Conservation (phyloP, 371 early-diverging fungal genomes). For the Syncephalastrum contaminatum region DNA sequence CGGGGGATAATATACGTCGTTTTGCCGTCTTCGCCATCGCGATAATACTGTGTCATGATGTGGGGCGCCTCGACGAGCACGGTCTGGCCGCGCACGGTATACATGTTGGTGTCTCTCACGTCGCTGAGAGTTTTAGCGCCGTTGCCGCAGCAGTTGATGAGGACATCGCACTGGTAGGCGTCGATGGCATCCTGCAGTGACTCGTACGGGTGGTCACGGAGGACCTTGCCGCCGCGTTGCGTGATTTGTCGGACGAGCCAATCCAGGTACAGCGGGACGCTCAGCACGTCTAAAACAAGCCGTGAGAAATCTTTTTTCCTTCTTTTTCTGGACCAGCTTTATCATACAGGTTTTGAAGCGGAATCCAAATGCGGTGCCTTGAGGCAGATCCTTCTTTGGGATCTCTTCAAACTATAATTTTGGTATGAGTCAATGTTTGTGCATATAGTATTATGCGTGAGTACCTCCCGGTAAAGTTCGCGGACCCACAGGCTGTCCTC, state of each 20-base stretch:
- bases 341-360: slow-evolving; percentile 32
- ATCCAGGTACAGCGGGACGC: slow-evolving; percentile 56
- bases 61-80: slow-evolving; percentile 69
- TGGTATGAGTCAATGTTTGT: not conserved
- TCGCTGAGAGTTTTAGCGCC: slow-evolving; percentile 64
- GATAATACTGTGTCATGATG: slow-evolving; percentile 45
- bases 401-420: slow-evolving; percentile 21
- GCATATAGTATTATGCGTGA: not conserved
- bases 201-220: slow-evolving; percentile 34
- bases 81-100: slow-evolving; percentile 77
- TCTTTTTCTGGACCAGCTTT: not conserved
- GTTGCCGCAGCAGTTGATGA: slow-evolving; percentile 80
- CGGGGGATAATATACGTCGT: slow-evolving; percentile 83
- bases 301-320: slow-evolving; percentile 5
- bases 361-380: slow-evolving; percentile 22
- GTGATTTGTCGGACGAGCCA: slow-evolving; percentile 61
- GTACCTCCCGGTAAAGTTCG: slow-evolving; percentile 32
- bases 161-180: slow-evolving; percentile 37
- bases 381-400: slow-evolving; percentile 21
- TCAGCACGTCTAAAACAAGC: slow-evolving; percentile 24
- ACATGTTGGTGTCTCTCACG: slow-evolving; percentile 64
- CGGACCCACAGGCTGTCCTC: slow-evolving; percentile 35
- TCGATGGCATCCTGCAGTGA: slow-evolving; percentile 56
- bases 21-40: slow-evolving; percentile 22
- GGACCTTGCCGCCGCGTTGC: slow-evolving; percentile 54